Evolutionary conservation across 176 grass and related monocot species (phyloP).

Genomic region (Rhipidocladum racemiflorum): DNA sequence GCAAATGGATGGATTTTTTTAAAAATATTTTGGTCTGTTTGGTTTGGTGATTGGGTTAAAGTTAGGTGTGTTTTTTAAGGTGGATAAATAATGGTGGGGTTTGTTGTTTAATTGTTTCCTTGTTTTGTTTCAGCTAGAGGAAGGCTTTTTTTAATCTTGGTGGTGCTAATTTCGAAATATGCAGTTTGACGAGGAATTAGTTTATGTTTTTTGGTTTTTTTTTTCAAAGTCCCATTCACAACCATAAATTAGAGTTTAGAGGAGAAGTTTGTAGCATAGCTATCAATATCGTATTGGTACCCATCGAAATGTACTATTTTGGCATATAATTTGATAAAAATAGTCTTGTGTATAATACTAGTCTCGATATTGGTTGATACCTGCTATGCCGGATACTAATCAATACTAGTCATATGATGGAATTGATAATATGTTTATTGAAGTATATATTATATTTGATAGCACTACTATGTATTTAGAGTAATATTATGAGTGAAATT

Average conservation of each 20-base stretch:
- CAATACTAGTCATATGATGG: too few species aligned
- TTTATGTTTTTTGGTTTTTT: constrained; percentile 41
- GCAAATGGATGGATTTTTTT: constrained; percentile 35
- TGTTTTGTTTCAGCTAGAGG: constrained; percentile 33
- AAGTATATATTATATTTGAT: too few species aligned
- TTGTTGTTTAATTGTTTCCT: constrained; percentile 41
- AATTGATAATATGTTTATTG: too few species aligned
- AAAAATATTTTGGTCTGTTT: too few species aligned
- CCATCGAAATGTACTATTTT: too few species aligned
- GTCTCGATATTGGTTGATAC: too few species aligned
- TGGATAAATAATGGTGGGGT: constrained; percentile 42
- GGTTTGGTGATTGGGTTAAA: constrained; percentile 45
- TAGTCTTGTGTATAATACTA: too few species aligned
- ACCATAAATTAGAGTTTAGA: background rate
- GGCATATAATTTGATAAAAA: too few species aligned
- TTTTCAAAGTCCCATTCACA: background rate
- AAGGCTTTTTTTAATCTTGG: constrained; percentile 35
- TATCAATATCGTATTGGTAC: too few species aligned
- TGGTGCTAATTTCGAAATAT: constrained; percentile 66
- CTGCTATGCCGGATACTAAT: too few species aligned
- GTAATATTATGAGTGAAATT: too few species aligned
- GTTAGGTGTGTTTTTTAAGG: constrained; percentile 32
- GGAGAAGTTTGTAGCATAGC: background rate
- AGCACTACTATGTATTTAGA: too few species aligned
- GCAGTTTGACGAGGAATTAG: constrained; percentile 59